These are phyloP conservation scores for Kodamaea fungicola DNA, from an alignment of 1,139 yeast genomes.

Conservation along the genomic window DNA sequence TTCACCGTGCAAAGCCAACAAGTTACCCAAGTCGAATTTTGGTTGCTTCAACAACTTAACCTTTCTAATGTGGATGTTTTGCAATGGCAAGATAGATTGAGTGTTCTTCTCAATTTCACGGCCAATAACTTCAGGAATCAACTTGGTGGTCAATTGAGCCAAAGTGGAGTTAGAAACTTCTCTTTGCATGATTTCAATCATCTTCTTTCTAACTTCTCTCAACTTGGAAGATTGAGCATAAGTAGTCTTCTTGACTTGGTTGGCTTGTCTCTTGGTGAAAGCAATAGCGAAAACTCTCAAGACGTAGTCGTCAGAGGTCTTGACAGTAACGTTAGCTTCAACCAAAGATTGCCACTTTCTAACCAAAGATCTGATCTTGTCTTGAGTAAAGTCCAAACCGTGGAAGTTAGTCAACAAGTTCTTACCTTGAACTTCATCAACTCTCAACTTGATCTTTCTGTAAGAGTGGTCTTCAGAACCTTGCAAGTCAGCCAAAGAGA, in stretches of 20 bases:
- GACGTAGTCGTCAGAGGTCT: conserved; percentile 89
- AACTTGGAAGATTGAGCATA: conserved; percentile 89
- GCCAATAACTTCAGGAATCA: conserved; percentile 88
- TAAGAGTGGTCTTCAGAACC: conserved; percentile 90
- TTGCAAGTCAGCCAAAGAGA: conserved; percentile 84
- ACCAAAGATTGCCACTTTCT: conserved; percentile 94
- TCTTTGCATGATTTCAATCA: conserved; percentile 80
- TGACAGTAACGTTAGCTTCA: conserved; percentile 88
- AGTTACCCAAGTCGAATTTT: conserved; percentile 85
- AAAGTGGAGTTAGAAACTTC: conserved; percentile 82
- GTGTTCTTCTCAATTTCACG: conserved; percentile 88
- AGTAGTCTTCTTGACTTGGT: conserved; percentile 88
- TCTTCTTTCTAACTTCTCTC: conserved; percentile 80
- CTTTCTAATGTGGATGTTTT: conserved; percentile 89
- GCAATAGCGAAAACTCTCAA: conserved; percentile 87
- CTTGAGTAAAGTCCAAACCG: conserved; percentile 89
- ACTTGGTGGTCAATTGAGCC: conserved; percentile 83
- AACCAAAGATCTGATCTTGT: conserved; percentile 85
- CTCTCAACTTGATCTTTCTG: conserved; percentile 87
- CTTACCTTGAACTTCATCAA: conserved; percentile 91
- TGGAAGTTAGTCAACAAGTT: conserved; percentile 93
- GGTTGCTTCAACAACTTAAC: conserved; percentile 90
- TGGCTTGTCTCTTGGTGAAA: conserved; percentile 86
- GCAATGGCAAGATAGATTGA: conserved; percentile 81
- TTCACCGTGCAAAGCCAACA: conserved; percentile 90